These are phyloP conservation scores for Pyrenophora teres DNA, from an alignment of 2,329 filamentous ascomycete genomes.

Conservation along the genomic window DNA sequence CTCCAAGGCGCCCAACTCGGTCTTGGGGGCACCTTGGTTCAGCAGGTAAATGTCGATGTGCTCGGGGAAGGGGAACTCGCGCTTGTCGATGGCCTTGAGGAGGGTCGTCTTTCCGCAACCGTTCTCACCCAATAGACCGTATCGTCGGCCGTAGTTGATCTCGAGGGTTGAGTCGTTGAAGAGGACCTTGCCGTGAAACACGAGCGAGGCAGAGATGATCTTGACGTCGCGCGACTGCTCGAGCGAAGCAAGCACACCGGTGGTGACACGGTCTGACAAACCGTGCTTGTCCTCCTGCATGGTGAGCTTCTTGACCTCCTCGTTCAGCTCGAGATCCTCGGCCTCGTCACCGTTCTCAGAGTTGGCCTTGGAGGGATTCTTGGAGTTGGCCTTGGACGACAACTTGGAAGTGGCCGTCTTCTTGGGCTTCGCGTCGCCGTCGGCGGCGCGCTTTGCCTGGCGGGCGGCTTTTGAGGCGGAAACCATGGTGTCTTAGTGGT, in stretches of 20 bases:
- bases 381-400: conserved; percentile 69
- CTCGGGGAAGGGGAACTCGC: conserved; percentile 94
- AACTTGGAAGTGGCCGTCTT: conserved; percentile 75
- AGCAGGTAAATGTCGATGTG: conserved; percentile 98
- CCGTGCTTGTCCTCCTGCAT: conserved; percentile 96
- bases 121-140: conserved; percentile 97
- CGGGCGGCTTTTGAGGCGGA: conserved; percentile 72
- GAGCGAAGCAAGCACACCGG: conserved; percentile 89
- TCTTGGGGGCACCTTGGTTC: conserved; percentile 92
- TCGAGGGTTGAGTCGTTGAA: conserved; percentile 94
- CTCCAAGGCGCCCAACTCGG: conserved; percentile 86
- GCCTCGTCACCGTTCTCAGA: conserved; percentile 75
- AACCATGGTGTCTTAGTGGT: conserved; percentile 58
- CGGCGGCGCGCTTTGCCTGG: conserved; percentile 66
- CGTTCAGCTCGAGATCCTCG: conserved; percentile 65
- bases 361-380: conserved; percentile 64
- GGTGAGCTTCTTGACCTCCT: conserved; percentile 85
- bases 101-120: conserved; percentile 99
- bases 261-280: conserved; percentile 96
- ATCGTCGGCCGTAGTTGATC: conserved; percentile 88
- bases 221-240: conserved; percentile 90
- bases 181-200: conserved; percentile 97
- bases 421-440: conserved; percentile 69
- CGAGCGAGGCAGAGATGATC: conserved; percentile 88
- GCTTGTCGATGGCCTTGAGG: conserved; percentile 88